Evolutionary conservation across 108 stramenopile genomes (phyloP).

Genomic region (Cylindrotheca closterium): DNA sequence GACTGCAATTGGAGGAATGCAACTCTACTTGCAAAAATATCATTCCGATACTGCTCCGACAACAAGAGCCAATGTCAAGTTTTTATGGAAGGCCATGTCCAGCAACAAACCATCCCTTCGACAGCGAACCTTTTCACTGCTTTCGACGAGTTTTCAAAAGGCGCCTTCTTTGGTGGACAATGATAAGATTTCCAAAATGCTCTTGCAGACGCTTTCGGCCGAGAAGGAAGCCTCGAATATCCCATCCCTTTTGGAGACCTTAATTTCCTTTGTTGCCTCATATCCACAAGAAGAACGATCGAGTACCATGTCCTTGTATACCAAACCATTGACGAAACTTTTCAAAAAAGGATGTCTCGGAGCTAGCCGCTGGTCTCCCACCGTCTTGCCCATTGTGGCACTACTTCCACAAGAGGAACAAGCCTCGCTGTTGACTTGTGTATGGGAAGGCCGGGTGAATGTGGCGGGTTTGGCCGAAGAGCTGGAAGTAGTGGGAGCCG

Average conservation of each 20-base stretch:
- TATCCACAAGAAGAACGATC: conserved; percentile 10
- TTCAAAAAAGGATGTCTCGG: conserved; percentile 73
- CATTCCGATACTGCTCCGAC: neutral
- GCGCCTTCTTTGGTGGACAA: conserved; percentile 24
- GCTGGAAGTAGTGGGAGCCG: conserved; percentile 50
- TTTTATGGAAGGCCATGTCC: conserved; percentile 43
- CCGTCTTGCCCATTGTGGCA: conserved; percentile 69
- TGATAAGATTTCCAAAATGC: conserved; percentile 33
- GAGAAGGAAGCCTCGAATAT: conserved; percentile 73
- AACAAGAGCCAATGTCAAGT: conserved; percentile 7
- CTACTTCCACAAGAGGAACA: conserved; percentile 24
- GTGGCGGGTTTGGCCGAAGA: conserved; percentile 50
- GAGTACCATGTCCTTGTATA: conserved; percentile 25
- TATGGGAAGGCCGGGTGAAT: conserved; percentile 64
- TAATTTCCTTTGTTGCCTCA: conserved; percentile 48
- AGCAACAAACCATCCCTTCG: conserved; percentile 58
- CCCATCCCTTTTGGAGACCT: conserved; percentile 53
- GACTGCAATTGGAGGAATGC: conserved; percentile 34
- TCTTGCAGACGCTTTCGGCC: conserved; percentile 51
- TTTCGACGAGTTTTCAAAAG: conserved; percentile 53
- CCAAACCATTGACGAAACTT: conserved; percentile 56
- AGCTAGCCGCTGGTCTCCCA: conserved; percentile 64
- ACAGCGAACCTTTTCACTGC: conserved; percentile 48
- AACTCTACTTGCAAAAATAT: conserved; percentile 25
- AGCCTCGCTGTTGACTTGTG: conserved; percentile 23